Percentiles rank a stretch among this genome's conserved stretches.
phyloP scores from a whole-genome alignment of 306 rosid genomes.

The Begonia peltatifolia region DNA sequence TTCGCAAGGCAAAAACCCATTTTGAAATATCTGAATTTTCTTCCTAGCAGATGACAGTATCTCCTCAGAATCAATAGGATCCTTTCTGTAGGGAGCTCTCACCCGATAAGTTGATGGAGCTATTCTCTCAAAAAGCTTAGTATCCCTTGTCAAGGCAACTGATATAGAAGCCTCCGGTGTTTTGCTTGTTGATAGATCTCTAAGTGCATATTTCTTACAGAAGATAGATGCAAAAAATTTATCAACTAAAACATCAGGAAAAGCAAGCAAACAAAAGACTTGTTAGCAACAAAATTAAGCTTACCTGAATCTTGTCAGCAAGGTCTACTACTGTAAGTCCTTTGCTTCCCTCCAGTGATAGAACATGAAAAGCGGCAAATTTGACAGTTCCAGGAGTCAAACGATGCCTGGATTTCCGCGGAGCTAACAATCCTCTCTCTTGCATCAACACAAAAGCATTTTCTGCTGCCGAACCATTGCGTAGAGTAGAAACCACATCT shows the following conservation, averaged over 20 bases:
- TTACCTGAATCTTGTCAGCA: slow-evolving; percentile 97
- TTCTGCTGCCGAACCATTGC: slow-evolving; percentile 94
- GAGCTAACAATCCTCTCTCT: slow-evolving; percentile 85
- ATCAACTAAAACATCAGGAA: slow-evolving; percentile 4
- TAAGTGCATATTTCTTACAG: slow-evolving; percentile 85
- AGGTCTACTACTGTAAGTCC: slow-evolving; percentile 89
- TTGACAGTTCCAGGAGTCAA: slow-evolving; percentile 98
- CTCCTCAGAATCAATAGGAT: slow-evolving; percentile 81
- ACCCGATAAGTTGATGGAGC: slow-evolving; percentile 99
- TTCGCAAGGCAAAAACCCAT: slow-evolving; percentile 76
- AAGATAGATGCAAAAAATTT: slow-evolving; percentile 3
- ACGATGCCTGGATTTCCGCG: slow-evolving; percentile 88
- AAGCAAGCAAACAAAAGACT: slow-evolving; percentile 5
- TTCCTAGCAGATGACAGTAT: slow-evolving; percentile 88
- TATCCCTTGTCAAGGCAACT: slow-evolving; percentile 96
- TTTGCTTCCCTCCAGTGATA: slow-evolving; percentile 85
- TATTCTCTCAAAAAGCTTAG: slow-evolving; percentile 94
- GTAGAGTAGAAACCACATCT: slow-evolving; percentile 80
- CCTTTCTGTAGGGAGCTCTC: slow-evolving; percentile 77
- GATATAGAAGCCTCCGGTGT: slow-evolving; percentile 99
- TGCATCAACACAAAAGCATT: slow-evolving; percentile 90
- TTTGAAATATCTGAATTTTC: slow-evolving; percentile 89
- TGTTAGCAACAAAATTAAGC: neutral
- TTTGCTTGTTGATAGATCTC: slow-evolving; percentile 96
- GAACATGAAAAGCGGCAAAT: slow-evolving; percentile 96